These are phyloP conservation scores for Wickerhamiella kazuoi DNA, from an alignment of 805 yeast genomes.

Conservation along the genomic window DNA sequence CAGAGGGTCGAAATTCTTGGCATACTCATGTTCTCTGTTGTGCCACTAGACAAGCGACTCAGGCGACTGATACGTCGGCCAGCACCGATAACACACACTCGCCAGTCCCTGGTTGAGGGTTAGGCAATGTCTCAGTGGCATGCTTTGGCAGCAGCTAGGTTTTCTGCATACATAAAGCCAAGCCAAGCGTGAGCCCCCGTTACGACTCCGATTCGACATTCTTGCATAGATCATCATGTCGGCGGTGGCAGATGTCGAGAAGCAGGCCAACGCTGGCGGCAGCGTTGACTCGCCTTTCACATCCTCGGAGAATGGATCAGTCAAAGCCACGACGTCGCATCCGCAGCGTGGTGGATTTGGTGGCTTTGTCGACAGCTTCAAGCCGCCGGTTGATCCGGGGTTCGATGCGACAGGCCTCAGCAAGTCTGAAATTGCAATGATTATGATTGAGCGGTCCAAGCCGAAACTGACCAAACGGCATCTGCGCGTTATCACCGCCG, in stretches of 20 bases:
- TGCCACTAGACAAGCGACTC: too few relatives aligned
- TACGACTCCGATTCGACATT: too few relatives aligned
- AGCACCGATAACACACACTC: too few relatives aligned
- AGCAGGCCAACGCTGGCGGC: background rate
- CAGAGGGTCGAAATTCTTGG: too few relatives aligned
- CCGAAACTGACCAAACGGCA: constrained; percentile 21
- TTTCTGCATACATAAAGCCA: too few relatives aligned
- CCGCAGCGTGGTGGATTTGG: background rate
- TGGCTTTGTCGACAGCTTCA: constrained; percentile 9
- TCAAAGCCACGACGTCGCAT: background rate
- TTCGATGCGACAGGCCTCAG: constrained; percentile 14
- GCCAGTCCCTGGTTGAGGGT: too few relatives aligned
- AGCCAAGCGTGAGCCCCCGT: too few relatives aligned
- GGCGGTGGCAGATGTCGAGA: background rate
- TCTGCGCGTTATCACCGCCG: constrained; percentile 46
- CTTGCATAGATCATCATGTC: too few relatives aligned
- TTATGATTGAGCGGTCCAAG: constrained; percentile 5
- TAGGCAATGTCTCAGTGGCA: too few relatives aligned
- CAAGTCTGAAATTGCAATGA: constrained; percentile 7
- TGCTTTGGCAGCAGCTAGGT: too few relatives aligned
- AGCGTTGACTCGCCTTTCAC: background rate
- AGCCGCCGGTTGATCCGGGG: constrained; percentile 8
- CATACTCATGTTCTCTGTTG: too few relatives aligned
- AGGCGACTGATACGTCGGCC: too few relatives aligned
- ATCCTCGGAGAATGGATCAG: background rate